Conservation (phyloP, 2,329 filamentous ascomycete species). For the Pseudocercospora ulei region DNA sequence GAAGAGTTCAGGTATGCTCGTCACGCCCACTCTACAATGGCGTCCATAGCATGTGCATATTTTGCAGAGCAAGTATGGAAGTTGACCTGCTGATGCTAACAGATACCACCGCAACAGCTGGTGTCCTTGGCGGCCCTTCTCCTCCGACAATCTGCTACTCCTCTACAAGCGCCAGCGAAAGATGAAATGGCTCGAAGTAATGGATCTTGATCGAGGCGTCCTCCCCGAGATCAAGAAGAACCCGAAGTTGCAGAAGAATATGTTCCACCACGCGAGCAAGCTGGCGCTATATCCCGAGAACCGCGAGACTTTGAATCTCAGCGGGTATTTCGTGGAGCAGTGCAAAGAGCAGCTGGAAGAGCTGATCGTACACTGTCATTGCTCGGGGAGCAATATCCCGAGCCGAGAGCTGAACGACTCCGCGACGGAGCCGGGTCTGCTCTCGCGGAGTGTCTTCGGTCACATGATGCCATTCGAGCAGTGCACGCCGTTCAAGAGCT, state of each 20-base stretch:
- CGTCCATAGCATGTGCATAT: constrained; percentile 3
- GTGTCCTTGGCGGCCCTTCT: constrained; percentile 44
- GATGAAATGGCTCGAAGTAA: constrained; percentile 44
- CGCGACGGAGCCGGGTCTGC: constrained; percentile 40
- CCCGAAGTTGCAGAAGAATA: constrained; percentile 33
- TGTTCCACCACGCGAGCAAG: constrained; percentile 39
- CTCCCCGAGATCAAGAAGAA: constrained; percentile 39
- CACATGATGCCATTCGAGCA: constrained; percentile 42
- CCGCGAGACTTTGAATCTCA: constrained; percentile 39
- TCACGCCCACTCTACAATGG: constrained; percentile 3
- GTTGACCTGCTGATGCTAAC: constrained; percentile 22
- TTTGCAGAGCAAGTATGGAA: constrained; percentile 1
- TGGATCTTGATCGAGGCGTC: constrained; percentile 40
- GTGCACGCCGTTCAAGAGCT: constrained; percentile 38
- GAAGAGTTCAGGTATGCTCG: constrained; percentile 39
- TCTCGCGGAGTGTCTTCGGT: constrained; percentile 41
- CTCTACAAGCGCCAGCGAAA: constrained; percentile 43
- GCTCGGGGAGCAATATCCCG: constrained; percentile 25
- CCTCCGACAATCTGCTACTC: constrained; percentile 41
- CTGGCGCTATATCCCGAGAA: constrained; percentile 43
- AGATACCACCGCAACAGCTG: constrained; percentile 31
- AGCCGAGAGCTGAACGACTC: constrained; percentile 41
- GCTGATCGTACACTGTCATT: constrained; percentile 42
- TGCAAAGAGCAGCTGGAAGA: constrained; percentile 38
- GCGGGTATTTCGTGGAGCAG: constrained; percentile 39